Conservation (phyloP, 2,329 filamentous ascomycete genomes). For the Neonectria punicea region DNA sequence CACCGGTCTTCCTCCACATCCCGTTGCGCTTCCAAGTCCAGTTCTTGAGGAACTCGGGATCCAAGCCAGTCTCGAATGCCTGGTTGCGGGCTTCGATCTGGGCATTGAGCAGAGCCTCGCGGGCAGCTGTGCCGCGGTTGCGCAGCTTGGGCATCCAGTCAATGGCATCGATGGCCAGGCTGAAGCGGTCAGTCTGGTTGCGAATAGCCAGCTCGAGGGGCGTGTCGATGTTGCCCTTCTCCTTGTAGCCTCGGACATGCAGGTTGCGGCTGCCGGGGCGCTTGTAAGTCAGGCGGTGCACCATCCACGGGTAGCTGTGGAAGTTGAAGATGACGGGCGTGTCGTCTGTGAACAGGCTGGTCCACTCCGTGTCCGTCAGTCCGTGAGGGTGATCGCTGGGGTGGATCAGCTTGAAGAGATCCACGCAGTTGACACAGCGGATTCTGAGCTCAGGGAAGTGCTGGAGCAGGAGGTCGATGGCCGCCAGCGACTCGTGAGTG, state of each 20-base stretch:
- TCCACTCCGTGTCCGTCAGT: slow-evolving; percentile 73
- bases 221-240: slow-evolving; percentile 88
- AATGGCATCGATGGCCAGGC: slow-evolving; percentile 80
- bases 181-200: slow-evolving; percentile 82
- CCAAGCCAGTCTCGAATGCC: slow-evolving; percentile 76
- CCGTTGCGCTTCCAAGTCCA: slow-evolving; percentile 71
- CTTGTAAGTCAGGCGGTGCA: slow-evolving; percentile 81
- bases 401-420: slow-evolving; percentile 82
- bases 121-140: slow-evolving; percentile 70
- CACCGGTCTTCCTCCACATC: slow-evolving; percentile 49
- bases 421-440: slow-evolving; percentile 82
- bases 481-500: slow-evolving; percentile 79
- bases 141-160: slow-evolving; percentile 71
- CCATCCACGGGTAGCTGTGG: slow-evolving; percentile 84
- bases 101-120: slow-evolving; percentile 72
- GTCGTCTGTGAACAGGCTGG: slow-evolving; percentile 75
- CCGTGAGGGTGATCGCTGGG: slow-evolving; percentile 78
- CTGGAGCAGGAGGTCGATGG: slow-evolving; percentile 77
- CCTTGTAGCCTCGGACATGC: slow-evolving; percentile 81
- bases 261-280: slow-evolving; percentile 74
- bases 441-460: slow-evolving; percentile 78
- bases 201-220: slow-evolving; percentile 81
- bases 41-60: slow-evolving; percentile 71
- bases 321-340: slow-evolving; percentile 85
- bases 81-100: slow-evolving; percentile 72